These are phyloP conservation scores for Plasmodium sp. DNA, from an alignment of 169 alveolate genomes.

Conservation along the genomic window DNA sequence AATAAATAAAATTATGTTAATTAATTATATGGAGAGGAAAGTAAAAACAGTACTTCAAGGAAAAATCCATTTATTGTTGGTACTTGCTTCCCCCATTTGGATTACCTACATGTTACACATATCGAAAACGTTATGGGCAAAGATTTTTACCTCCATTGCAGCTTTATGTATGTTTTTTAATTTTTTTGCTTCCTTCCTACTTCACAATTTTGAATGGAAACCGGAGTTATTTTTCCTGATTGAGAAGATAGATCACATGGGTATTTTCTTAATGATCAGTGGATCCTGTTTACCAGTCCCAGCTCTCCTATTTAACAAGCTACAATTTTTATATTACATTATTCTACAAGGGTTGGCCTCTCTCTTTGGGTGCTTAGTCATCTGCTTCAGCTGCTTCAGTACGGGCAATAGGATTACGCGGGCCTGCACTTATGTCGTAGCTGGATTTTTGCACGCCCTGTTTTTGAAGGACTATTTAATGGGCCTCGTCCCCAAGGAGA, in stretches of 20 bases:
- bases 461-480: conserved; percentile 50
- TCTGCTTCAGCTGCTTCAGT: conserved; percentile 17
- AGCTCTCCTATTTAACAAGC: conserved; percentile 42
- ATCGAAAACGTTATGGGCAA: conserved; percentile 35
- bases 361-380: conserved; percentile 73
- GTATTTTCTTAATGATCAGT: conserved; percentile 84
- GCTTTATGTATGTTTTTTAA: conserved; percentile 53
- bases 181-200: conserved; percentile 59
- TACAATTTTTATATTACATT: conserved; percentile 26
- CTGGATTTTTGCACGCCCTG: conserved; percentile 70
- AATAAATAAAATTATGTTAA: conserved; percentile 42
- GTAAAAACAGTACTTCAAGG: conserved; percentile 79
- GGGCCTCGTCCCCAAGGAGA: conserved; percentile 40
- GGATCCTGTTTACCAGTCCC: conserved; percentile 79
- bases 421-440: conserved; percentile 59
- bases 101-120: conserved; percentile 49
- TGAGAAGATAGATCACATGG: conserved; percentile 64
- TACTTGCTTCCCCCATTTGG: conserved; percentile 78
- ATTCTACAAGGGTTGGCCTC: conserved; percentile 76
- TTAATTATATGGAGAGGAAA: conserved; percentile 59
- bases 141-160: conserved; percentile 42
- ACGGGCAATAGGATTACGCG: conserved; percentile 67
- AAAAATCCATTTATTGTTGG: conserved; percentile 77
- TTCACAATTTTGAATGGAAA: conserved; percentile 76
- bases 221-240: conserved; percentile 48